These are phyloP conservation scores for Neurospora sp. DNA, from an alignment of 495 filamentous ascomycete genomes.

Conservation along the genomic window DNA sequence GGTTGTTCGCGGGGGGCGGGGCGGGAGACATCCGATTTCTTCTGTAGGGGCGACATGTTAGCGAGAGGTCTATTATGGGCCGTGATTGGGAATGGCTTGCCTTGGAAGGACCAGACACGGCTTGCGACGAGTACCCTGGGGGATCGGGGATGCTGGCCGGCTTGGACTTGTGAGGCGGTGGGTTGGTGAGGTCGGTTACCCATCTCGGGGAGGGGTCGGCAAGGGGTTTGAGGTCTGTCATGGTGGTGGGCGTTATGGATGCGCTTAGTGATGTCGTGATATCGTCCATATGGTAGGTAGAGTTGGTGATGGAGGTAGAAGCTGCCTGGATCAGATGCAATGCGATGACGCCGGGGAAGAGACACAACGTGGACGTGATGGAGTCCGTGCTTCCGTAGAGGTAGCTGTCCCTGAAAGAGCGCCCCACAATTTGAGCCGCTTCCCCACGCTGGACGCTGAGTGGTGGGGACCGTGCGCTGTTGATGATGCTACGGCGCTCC, in stretches of 20 bases:
- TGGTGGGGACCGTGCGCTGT: neutral
- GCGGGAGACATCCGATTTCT: conserved; percentile 28
- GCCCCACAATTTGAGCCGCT: neutral
- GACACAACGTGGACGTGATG: neutral
- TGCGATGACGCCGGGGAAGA: conserved; percentile 12
- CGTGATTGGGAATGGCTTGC: conserved; percentile 23
- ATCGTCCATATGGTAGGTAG: conserved; percentile 5
- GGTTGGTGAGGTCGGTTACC: conserved; percentile 64
- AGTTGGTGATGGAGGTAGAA: neutral
- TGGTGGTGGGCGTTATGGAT: conserved; percentile 43
- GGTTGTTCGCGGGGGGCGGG: conserved; percentile 42
- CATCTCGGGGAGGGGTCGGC: conserved; percentile 39
- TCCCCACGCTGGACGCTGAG: neutral
- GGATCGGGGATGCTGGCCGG: conserved; percentile 65
- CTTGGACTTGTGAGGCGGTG: conserved; percentile 49
- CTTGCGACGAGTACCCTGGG: conserved; percentile 60
- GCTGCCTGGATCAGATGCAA: neutral
- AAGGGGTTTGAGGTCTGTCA: neutral
- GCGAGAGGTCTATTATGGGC: neutral
- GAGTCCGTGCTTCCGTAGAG: conserved; percentile 4
- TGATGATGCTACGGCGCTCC: neutral
- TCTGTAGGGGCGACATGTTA: conserved; percentile 20
- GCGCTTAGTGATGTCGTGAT: conserved; percentile 1
- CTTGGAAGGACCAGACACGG: conserved; percentile 39
- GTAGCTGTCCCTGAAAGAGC: neutral